Percentiles rank a stretch among this genome's conserved stretches.
Evolutionary conservation across 106 monocot genomes (phyloP).

Genomic region (Cymbidium sinense): DNA sequence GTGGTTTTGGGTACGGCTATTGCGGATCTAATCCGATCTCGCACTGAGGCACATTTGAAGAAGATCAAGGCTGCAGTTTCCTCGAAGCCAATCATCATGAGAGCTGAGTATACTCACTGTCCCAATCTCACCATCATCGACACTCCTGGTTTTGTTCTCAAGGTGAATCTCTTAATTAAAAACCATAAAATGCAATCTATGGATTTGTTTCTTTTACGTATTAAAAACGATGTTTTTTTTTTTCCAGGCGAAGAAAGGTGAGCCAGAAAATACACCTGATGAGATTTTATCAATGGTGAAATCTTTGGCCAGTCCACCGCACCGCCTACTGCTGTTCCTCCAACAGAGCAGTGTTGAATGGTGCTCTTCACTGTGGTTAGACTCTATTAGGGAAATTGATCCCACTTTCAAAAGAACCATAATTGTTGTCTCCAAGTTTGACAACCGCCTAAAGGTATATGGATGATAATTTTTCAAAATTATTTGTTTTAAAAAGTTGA

Average conservation of each 20-base stretch:
- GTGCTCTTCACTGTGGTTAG: constrained; percentile 96
- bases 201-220: too few species aligned
- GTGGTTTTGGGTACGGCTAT: constrained; percentile 64
- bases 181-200: neutral
- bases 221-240: neutral
- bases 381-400: constrained; percentile 90
- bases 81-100: constrained; percentile 90
- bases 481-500: neutral
- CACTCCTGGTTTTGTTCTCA: constrained; percentile 96
- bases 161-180: constrained; percentile 32
- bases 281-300: constrained; percentile 97
- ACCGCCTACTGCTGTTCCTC: constrained; percentile 86
- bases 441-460: constrained; percentile 85
- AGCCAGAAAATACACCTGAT: constrained; percentile 74
- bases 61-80: constrained; percentile 73
- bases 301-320: constrained; percentile 79
- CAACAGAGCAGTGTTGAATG: constrained; percentile 99
- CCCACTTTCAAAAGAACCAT: constrained; percentile 84
- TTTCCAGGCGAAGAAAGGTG: constrained; percentile 91
- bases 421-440: constrained; percentile 88
- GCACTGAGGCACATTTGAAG: constrained; percentile 80
- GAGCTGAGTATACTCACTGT: constrained; percentile 93
- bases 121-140: constrained; percentile 99
- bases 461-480: neutral
- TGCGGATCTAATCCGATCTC: constrained; percentile 79